Percentiles rank a stretch among this genome's conserved stretches.
Conservation (phyloP, 257 asterid genomes). For the Nicotiana attenuata region DNA sequence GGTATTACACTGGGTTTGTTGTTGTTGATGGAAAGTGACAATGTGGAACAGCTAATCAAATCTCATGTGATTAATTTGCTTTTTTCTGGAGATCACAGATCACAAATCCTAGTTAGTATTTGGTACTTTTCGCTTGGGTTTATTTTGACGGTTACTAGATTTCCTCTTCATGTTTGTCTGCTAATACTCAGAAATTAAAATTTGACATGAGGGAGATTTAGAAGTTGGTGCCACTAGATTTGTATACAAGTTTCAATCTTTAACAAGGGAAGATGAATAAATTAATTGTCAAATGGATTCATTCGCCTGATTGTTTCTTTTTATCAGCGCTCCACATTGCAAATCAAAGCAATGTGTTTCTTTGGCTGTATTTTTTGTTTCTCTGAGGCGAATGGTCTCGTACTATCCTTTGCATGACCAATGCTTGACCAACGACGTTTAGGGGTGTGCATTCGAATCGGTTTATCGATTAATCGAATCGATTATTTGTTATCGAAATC, state of each 20-base stretch:
- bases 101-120: background rate
- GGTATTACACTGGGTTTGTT: too few relatives aligned
- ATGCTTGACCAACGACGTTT: too few relatives aligned
- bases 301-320: background rate
- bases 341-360: background rate
- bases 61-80: background rate
- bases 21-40: background rate
- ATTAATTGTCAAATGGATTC: background rate
- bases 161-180: background rate
- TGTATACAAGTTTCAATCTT: background rate
- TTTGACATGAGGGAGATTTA: background rate
- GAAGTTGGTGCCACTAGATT: background rate
- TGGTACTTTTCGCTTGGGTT: background rate
- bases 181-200: background rate
- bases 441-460: too few relatives aligned
- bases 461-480: too few relatives aligned
- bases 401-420: background rate
- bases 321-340: background rate
- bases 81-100: background rate
- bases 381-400: background rate
- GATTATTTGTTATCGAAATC: too few relatives aligned
- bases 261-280: background rate
- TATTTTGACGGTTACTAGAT: background rate
- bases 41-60: background rate
- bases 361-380: background rate